Evolutionary conservation across 164 flowering plant species (phyloP), one percentile per base, ranked within the genome.

Genomic region (Vitis riparia): DNA sequence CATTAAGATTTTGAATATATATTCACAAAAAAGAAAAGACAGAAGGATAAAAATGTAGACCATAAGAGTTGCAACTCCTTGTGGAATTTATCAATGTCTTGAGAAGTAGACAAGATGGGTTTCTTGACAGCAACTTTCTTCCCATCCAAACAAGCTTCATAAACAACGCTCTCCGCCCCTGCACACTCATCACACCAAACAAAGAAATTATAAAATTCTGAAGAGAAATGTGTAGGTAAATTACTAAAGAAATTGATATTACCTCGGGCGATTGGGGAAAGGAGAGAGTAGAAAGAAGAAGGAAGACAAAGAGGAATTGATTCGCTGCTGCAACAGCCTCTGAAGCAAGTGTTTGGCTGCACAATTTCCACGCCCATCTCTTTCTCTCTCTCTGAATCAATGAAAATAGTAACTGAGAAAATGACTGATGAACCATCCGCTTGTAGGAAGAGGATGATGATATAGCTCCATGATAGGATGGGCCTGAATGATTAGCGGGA

Each of bases 131-230:
- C 99, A 16, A 94, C 97, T 73, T 63, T 85, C 51, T 63, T 65
- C 19, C 91, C 96, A 68, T 81, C 78, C 52, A 94, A 78, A 17
- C 55, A 68, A 12, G 79, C 99, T 76, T 91, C 93, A 66, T 87
- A 94, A 9, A 94, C 99, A 60, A 91, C 89, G 68, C 99, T 92
- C 78, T 95, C 96, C 2, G 90, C 83, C 30, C 99, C 99, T 92
- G 67, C 14, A 55, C 12, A 53, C 14, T 19, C 16, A 37, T 37
- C 44, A 37, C 44, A 37, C 44, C 44, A 29, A 55, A 62, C 55
- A 15, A 9, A 32, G 5, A 3, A 63, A 5, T 13, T 12, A 30
- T 10, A 3, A 63, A 63, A 19, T 29, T 48, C 51, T 17, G 16
- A 32, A 11, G 10, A 7, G 64, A 32, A 17, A 9, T 1, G 5